These are phyloP conservation scores for Apiotrichum sp. DNA, from an alignment of 1,284 basidiomycete species.

Conservation along the genomic window DNA sequence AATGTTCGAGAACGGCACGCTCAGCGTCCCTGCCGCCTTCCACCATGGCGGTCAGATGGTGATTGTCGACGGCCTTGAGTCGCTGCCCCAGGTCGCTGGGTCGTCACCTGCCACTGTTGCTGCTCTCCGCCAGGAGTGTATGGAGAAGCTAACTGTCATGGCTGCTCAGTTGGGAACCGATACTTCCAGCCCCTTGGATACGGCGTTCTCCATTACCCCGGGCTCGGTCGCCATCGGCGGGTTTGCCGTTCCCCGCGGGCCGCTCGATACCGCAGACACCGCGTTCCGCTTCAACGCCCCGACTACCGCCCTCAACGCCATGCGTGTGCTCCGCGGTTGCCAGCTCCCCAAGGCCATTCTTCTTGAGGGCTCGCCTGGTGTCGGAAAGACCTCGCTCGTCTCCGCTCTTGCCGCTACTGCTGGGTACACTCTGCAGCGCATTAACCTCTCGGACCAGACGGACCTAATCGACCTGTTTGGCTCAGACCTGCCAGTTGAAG, in stretches of 20 bases:
- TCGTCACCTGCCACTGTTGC: slow-evolving; percentile 34
- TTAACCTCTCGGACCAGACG: slow-evolving; percentile 98
- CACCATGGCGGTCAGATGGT: slow-evolving; percentile 84
- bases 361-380: slow-evolving; percentile 95
- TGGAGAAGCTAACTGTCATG: slow-evolving; percentile 27
- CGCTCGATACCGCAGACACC: slow-evolving; percentile 28
- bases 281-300: slow-evolving; percentile 80
- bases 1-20: slow-evolving; percentile 45
- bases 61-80: slow-evolving; percentile 73
- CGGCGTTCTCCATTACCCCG: slow-evolving; percentile 20
- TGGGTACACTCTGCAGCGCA: slow-evolving; percentile 79
- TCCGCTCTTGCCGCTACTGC: slow-evolving; percentile 76
- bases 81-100: slow-evolving; percentile 59
- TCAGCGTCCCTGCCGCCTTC: slow-evolving; percentile 58
- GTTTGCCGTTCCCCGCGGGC: slow-evolving; percentile 66
- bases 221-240: slow-evolving; percentile 60
- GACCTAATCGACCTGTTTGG: slow-evolving; percentile 96
- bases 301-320: slow-evolving; percentile 81
- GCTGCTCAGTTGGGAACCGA: slow-evolving; percentile 19
- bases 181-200: neutral
- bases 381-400: slow-evolving; percentile 97
- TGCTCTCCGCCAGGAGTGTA: slow-evolving; percentile 35
- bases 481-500: slow-evolving; percentile 91
- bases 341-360: slow-evolving; percentile 88
- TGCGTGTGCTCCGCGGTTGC: slow-evolving; percentile 83